phyloP scores from a whole-genome alignment of 2,329 filamentous ascomycete genomes.

The Monilinia aucupariae region DNA sequence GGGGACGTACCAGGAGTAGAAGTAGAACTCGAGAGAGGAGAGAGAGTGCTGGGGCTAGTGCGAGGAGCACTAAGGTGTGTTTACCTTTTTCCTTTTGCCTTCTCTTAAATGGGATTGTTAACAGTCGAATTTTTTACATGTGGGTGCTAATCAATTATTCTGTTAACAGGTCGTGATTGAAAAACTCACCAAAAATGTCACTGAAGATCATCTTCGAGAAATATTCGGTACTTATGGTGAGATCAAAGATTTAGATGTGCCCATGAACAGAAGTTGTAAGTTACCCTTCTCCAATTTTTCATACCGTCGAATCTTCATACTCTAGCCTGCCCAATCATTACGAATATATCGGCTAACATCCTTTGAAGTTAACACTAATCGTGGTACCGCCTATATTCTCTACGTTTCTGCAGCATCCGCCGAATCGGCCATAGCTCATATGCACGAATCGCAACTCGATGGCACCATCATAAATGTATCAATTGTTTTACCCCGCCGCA shows the following conservation, averaged over 20 bases:
- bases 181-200: constrained; percentile 91
- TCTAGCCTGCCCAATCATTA: not conserved
- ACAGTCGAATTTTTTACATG: constrained; percentile 18
- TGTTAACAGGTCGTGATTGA: constrained; percentile 75
- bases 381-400: constrained; percentile 88
- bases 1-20: constrained; percentile 6
- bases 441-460: constrained; percentile 83
- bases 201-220: constrained; percentile 78
- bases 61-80: constrained; percentile 49
- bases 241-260: constrained; percentile 83
- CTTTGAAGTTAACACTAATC: constrained; percentile 71
- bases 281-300: constrained; percentile 14
- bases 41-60: constrained; percentile 32
- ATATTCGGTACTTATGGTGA: constrained; percentile 86
- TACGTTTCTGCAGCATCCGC: constrained; percentile 73
- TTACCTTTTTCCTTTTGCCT: not conserved
- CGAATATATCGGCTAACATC: constrained; percentile 24
- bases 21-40: constrained; percentile 22
- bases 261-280: constrained; percentile 80
- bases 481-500: constrained; percentile 40
- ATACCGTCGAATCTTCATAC: not conserved
- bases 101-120: not conserved
- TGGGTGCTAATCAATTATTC: constrained; percentile 37
- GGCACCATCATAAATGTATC: constrained; percentile 36
- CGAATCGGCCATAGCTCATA: constrained; percentile 84